Evolutionary conservation across 2,329 filamentous ascomycete genomes (phyloP).

Genomic region (Alternaria ethzedia): DNA sequence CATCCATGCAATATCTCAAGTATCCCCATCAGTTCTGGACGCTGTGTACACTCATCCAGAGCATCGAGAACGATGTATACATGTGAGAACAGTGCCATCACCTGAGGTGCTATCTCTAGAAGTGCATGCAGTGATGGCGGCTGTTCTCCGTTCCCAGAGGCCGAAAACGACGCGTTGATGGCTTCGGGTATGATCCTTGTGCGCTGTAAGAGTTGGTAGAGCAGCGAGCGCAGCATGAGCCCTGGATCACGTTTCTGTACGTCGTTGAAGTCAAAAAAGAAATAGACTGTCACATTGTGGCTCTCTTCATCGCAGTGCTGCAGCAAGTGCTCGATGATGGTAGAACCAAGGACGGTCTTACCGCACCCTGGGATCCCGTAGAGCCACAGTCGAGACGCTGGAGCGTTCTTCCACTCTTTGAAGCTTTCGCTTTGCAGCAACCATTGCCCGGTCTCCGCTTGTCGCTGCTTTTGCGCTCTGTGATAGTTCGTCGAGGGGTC

Average conservation of each 20-base stretch:
- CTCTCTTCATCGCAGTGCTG: constrained; percentile 14
- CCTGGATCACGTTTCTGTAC: constrained; percentile 43
- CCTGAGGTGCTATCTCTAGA: constrained; percentile 22
- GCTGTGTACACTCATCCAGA: constrained; percentile 36
- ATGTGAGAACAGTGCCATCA: constrained; percentile 30
- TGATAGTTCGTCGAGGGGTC: constrained; percentile 47
- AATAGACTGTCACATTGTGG: constrained; percentile 25
- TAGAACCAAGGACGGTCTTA: constrained; percentile 52
- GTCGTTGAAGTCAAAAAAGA: constrained; percentile 49
- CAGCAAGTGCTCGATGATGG: constrained; percentile 42
- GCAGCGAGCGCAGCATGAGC: constrained; percentile 47
- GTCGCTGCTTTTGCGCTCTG: constrained; percentile 36
- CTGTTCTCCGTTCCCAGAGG: constrained; percentile 24
- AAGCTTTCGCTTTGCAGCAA: constrained; percentile 39
- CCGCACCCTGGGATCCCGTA: constrained; percentile 52
- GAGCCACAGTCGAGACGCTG: constrained; percentile 47
- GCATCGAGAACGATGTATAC: constrained; percentile 35
- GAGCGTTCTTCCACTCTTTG: constrained; percentile 36
- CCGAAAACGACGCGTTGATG: constrained; percentile 36
- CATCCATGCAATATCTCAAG: constrained; percentile 26
- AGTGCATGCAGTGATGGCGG: constrained; percentile 34
- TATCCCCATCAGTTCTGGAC: constrained; percentile 28
- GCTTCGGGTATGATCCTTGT: constrained; percentile 9
- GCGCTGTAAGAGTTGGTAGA: constrained; percentile 44
- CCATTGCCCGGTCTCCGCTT: constrained; percentile 47